These are phyloP conservation scores for Turritis glabra DNA, from an alignment of 345 rosid species.

Conservation along the genomic window DNA sequence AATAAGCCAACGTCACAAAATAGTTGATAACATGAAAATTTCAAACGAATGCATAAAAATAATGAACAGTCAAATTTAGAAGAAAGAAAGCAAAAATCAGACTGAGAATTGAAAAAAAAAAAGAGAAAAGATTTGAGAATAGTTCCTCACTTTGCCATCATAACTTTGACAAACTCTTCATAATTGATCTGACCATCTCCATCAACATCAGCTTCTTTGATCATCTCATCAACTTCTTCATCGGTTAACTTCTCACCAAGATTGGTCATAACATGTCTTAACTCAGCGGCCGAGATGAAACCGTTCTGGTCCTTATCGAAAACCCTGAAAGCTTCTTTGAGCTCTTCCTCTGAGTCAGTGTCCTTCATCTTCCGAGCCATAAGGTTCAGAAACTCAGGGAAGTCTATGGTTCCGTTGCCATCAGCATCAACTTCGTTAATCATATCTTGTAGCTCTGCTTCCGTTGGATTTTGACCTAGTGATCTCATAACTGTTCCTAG, in stretches of 20 bases:
- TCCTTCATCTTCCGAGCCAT: slow-evolving; percentile 63
- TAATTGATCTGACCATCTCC: slow-evolving; percentile 47
- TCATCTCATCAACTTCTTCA: slow-evolving; percentile 53
- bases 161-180: slow-evolving; percentile 44
- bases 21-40: slow-evolving; percentile 10
- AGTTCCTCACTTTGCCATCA: slow-evolving; percentile 46
- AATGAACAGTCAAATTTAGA: slow-evolving; percentile 14
- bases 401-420: slow-evolving; percentile 57
- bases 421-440: slow-evolving; percentile 58
- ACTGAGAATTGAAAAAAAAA: not conserved
- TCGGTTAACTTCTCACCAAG: slow-evolving; percentile 56
- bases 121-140: not conserved
- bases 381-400: slow-evolving; percentile 57
- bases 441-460: slow-evolving; percentile 45
- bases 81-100: not conserved
- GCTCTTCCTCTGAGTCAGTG: slow-evolving; percentile 47
- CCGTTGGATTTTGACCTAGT: slow-evolving; percentile 43
- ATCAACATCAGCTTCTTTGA: slow-evolving; percentile 44
- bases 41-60: not conserved
- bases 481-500: slow-evolving; percentile 47
- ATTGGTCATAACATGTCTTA: slow-evolving; percentile 58
- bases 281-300: slow-evolving; percentile 47
- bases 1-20: not conserved
- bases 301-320: slow-evolving; percentile 45
- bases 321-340: slow-evolving; percentile 43